Base-by-base conservation (phyloP, 2,329 filamentous ascomycete genomes). In the Aspergillus quadricinctus region DNA sequence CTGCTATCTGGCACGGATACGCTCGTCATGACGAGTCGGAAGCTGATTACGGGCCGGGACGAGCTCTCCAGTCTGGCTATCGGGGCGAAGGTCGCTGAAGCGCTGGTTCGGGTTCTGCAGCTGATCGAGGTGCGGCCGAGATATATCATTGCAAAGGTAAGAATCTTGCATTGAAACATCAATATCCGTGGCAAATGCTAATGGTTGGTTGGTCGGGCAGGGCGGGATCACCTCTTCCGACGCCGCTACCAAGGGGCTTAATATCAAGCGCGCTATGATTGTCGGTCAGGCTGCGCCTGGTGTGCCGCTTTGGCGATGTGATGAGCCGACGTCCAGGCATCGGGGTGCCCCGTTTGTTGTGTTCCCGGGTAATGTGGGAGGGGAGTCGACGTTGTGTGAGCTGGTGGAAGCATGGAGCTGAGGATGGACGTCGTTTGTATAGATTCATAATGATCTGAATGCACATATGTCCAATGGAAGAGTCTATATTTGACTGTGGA, bases 151-250 rank as follows among this genome's bases (percentile, higher is more conserved):
- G 81, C 82, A 0, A 85, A 80, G 67, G 72, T 74, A 66, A 17
- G 31, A 3, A 7, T 17, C 31, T 11, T 17, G 31, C 2, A 81
- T 86, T 64, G n/a, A n/a, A n/a, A n/a, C n/a, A n/a, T n/a, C n/a
- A n/a, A n/a, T n/a, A n/a, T n/a, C n/a, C n/a, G n/a, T n/a, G n/a
- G n/a, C 23, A 23, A 23, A 23, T 2, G 31, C 31, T 37, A 3
- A 37, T 37, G 1, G 6, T 17, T 37, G 31, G 31, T 7, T 14
- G 14, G 31, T 3, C 17, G 23, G 19, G 4, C n/a, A 82, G 67
- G 82, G 83, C 0, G 83, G 83, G 9, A 85, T 86, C 46, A 85
- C 83, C 0, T 82, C 79, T 0, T 83, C 81, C 0, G 82, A 85
- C 51, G 80, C 81, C 62, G 83, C 83, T 0, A 84, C 80, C 0